Conservation (phyloP, 2,329 filamentous ascomycete genomes). For the Fusarium sp. region DNA sequence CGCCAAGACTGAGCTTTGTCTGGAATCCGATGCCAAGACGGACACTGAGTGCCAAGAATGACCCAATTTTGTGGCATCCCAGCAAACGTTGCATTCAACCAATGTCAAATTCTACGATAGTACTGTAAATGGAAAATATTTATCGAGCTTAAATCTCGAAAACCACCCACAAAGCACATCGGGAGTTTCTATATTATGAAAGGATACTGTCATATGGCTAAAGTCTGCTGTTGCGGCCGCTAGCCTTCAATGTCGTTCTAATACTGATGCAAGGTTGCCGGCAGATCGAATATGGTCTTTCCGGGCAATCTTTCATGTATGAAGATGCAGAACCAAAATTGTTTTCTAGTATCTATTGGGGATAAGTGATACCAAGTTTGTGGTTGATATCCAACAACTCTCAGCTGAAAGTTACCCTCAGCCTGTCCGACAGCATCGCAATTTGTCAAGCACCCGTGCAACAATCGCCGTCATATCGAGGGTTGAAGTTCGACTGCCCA, state of each 20-base stretch:
- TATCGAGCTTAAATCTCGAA: not conserved
- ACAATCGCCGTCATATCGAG: not conserved
- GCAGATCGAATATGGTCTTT: not conserved
- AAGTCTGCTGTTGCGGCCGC: not conserved
- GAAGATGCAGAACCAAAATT: too few species aligned
- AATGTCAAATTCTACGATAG: too few species aligned
- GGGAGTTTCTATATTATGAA: not conserved
- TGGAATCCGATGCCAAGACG: slow-evolving; percentile 32
- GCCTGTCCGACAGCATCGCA: not conserved
- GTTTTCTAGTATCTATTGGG: not conserved
- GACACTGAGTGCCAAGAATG: slow-evolving; percentile 13
- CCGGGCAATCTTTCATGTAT: not conserved
- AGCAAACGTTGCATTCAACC: not conserved
- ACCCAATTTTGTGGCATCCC: not conserved
- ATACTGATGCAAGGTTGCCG: not conserved
- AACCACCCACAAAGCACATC: not conserved
- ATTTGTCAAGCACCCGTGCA: not conserved
- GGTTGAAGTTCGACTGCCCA: not conserved
- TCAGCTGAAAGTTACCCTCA: not conserved
- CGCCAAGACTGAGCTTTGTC: slow-evolving; percentile 30
- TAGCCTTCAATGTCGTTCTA: too few species aligned
- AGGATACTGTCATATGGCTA: not conserved
- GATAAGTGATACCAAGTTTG: not conserved
- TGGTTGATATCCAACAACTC: not conserved
- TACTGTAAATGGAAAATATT: not conserved